Conservation (phyloP, 257 asterid genomes). For the Nyctanthes arbortristis region DNA sequence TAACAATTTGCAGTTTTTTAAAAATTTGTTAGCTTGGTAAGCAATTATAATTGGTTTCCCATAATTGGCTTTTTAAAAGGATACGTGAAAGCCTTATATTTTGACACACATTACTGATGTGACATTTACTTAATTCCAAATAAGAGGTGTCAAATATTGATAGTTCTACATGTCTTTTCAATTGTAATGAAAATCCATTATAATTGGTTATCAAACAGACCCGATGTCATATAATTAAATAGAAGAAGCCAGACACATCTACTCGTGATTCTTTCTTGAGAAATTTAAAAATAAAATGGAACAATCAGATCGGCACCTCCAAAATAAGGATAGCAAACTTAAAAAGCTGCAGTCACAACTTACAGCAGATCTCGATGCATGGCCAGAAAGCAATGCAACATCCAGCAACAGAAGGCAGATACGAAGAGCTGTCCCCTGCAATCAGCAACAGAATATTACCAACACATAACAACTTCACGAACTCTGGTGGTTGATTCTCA, state of each 20-base stretch:
- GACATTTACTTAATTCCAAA: no score
- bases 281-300: background rate
- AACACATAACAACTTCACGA: background rate
- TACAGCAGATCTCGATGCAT: constrained; percentile 78
- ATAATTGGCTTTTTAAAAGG: no score
- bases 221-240: background rate
- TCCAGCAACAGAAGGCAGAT: constrained; percentile 88
- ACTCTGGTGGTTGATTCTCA: no score
- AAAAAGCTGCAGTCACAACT: constrained; percentile 30
- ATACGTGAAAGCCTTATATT: no score
- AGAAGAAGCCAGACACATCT: background rate
- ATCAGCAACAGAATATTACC: constrained; percentile 29
- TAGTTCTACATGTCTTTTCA: no score
- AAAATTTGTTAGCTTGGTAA: no score
- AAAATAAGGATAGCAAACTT: background rate
- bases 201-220: no score
- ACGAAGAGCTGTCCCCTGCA: constrained; percentile 87
- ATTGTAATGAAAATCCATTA: no score
- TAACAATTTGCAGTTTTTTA: background rate
- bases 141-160: no score
- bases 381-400: constrained; percentile 70
- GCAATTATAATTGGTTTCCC: no score
- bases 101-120: no score
- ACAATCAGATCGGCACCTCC: background rate
- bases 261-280: background rate